Evolutionary conservation across 495 filamentous ascomycete genomes (phyloP).

Genomic region (Jackrogersella minutella): DNA sequence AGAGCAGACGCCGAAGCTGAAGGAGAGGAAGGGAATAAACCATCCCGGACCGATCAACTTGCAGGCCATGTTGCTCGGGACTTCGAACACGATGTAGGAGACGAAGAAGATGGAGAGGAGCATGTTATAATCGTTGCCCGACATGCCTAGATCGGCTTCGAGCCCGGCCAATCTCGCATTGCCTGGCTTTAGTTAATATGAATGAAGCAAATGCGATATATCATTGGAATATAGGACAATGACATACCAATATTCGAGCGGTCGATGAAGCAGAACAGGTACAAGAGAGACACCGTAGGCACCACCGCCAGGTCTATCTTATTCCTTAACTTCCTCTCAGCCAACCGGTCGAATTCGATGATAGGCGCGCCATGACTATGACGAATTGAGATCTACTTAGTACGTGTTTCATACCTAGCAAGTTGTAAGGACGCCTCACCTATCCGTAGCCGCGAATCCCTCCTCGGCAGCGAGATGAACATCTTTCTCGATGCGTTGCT

Average conservation of each 20-base stretch:
- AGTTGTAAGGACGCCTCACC: constrained; percentile 47
- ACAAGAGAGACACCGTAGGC: constrained; percentile 63
- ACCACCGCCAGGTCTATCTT: constrained; percentile 63
- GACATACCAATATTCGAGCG: constrained; percentile 67
- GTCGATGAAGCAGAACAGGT: constrained; percentile 70
- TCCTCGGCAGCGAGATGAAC: constrained; percentile 61
- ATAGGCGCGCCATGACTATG: constrained; percentile 62
- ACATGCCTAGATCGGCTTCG: constrained; percentile 65
- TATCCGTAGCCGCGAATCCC: constrained; percentile 68
- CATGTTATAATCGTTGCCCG: constrained; percentile 73
- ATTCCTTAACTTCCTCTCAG: constrained; percentile 63
- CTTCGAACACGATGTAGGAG: constrained; percentile 73
- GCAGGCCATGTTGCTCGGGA: constrained; percentile 70
- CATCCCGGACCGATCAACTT: constrained; percentile 70
- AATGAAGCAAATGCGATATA: not conserved
- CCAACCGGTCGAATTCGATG: constrained; percentile 64
- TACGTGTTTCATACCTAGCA: not conserved
- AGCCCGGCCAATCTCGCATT: constrained; percentile 67
- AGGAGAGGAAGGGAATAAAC: constrained; percentile 67
- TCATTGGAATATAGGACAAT: not conserved
- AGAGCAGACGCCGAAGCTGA: constrained; percentile 55
- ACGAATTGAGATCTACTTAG: not conserved
- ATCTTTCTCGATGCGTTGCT: constrained; percentile 28
- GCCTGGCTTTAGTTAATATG: constrained; percentile 44
- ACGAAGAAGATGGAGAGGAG: constrained; percentile 72